A percentile compares a stretch with the other conserved stretches of the same genome.
These are phyloP conservation scores for Candida hispaniensis DNA, from an alignment of 805 yeast species.

Conservation along the genomic window DNA sequence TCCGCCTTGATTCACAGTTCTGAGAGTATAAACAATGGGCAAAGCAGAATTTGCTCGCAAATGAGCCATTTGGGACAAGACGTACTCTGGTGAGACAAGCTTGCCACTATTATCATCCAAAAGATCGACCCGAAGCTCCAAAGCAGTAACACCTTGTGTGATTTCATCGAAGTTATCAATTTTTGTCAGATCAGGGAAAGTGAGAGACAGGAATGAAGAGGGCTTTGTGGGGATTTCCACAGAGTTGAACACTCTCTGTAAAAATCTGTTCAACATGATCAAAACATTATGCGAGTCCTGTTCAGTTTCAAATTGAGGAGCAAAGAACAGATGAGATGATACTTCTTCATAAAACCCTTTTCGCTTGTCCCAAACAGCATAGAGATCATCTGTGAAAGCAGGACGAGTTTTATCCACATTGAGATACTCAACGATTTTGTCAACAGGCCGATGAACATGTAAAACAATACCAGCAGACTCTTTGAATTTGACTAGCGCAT, in stretches of 20 bases:
- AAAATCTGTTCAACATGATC: conserved; percentile 46
- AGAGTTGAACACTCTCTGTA: conserved; percentile 53
- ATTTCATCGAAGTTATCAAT: conserved; percentile 38
- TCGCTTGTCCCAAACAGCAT: conserved; percentile 75
- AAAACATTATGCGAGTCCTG: conserved; percentile 47
- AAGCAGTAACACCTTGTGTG: conserved; percentile 63
- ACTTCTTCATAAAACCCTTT: conserved; percentile 69
- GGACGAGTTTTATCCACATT: conserved; percentile 78
- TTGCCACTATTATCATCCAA: conserved; percentile 35
- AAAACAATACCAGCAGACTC: conserved; percentile 66
- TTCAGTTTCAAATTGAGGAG: conserved; percentile 54
- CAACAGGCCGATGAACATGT: conserved; percentile 81
- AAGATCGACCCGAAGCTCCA: conserved; percentile 73
- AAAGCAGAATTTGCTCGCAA: conserved; percentile 53
- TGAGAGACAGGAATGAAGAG: conserved; percentile 63
- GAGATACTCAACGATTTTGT: conserved; percentile 65
- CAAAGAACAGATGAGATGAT: conserved; percentile 65
- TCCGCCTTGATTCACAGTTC: conserved; percentile 78
- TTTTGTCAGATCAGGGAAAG: conserved; percentile 47
- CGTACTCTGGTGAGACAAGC: conserved; percentile 35
- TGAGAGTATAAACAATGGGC: conserved; percentile 73
- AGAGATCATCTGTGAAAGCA: conserved; percentile 59
- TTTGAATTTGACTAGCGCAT: conserved; percentile 44
- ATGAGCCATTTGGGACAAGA: conserved; percentile 61
- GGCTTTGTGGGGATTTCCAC: conserved; percentile 32